Conservation (phyloP, 1,284 basidiomycete genomes). For the Ganoderma meredithae region DNA sequence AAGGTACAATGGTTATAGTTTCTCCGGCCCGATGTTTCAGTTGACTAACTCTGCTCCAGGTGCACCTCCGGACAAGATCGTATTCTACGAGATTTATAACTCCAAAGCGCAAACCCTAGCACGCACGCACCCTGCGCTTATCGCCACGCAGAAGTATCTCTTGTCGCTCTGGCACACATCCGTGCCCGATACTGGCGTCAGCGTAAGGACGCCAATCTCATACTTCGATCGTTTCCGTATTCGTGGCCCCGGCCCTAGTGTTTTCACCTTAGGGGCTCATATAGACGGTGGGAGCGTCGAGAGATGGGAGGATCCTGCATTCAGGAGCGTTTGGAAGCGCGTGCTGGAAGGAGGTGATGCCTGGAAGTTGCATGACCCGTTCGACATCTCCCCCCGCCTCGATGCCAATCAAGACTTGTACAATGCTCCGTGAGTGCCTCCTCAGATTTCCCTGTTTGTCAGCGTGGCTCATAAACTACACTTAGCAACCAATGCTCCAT, state of each 20-base stretch:
- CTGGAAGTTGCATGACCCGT: conserved; percentile 70
- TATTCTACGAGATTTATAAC: conserved; percentile 80
- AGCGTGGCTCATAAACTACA: neutral
- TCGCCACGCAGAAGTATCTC: conserved; percentile 60
- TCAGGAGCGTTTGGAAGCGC: conserved; percentile 60
- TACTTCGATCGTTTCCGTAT: conserved; percentile 84
- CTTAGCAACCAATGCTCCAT: conserved; percentile 71
- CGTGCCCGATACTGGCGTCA: conserved; percentile 49
- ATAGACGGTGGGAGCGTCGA: conserved; percentile 81
- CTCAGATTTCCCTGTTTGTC: too few species aligned
- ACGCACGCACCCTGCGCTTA: conserved; percentile 60
- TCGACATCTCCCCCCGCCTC: conserved; percentile 58
- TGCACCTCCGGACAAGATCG: conserved; percentile 71
- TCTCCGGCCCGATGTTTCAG: neutral
- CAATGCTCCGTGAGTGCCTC: conserved; percentile 51
- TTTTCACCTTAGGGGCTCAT: conserved; percentile 73
- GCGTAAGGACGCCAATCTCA: conserved; percentile 65
- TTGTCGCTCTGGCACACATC: conserved; percentile 67
- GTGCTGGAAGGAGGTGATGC: conserved; percentile 54
- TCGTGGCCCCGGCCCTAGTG: conserved; percentile 72
- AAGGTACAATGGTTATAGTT: conserved; percentile 45
- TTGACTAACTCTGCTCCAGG: conserved; percentile 48
- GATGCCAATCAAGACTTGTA: conserved; percentile 66
- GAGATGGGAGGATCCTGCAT: conserved; percentile 78
- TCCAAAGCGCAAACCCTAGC: conserved; percentile 64